phyloP scores from a whole-genome alignment of 768 basidiomycete species.

The Tricholoma matsutake region DNA sequence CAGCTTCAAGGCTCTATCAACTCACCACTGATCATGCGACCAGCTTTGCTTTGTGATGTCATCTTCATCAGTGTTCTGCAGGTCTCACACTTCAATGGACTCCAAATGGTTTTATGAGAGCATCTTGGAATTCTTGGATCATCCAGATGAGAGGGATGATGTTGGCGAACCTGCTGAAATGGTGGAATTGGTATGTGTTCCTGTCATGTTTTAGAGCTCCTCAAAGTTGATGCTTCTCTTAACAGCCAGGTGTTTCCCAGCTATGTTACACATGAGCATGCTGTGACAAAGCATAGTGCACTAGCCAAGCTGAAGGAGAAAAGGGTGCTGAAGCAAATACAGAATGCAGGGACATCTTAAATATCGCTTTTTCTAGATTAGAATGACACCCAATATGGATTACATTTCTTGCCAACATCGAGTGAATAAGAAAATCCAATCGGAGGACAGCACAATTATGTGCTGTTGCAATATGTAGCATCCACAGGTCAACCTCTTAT shows the following conservation, averaged over 20 bases:
- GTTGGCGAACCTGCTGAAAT: constrained; percentile 2
- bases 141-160: background rate
- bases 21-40: background rate
- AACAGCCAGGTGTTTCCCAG: background rate
- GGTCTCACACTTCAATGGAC: constrained; percentile 4
- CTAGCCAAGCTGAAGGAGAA: constrained; percentile 1
- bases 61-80: constrained; percentile 1
- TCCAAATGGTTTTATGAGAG: constrained; percentile 3
- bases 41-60: constrained; percentile 6
- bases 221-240: background rate
- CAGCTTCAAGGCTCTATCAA: background rate
- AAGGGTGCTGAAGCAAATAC: background rate
- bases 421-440: background rate
- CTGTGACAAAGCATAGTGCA: background rate
- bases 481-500: background rate
- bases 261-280: background rate
- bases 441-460: background rate
- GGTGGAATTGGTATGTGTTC: constrained; percentile 4
- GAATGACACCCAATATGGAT: background rate
- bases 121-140: background rate
- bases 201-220: background rate
- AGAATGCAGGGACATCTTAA: background rate
- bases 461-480: background rate
- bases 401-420: background rate
- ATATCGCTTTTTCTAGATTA: background rate